Conservation (phyloP, 345 rosid genomes). For the Sisymbrium irio region DNA sequence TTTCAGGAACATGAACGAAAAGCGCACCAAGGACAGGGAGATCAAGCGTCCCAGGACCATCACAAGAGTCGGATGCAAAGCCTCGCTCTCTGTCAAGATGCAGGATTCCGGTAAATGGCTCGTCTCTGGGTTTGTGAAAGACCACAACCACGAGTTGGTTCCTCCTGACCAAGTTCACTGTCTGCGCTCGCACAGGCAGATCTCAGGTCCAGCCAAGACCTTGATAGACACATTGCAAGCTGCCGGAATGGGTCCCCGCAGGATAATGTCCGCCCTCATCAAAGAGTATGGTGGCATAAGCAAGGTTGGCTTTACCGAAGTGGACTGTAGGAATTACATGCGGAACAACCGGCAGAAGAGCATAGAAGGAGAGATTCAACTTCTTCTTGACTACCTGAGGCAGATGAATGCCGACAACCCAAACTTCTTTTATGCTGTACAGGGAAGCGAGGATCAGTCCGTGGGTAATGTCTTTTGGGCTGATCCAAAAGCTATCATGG, state of each 20-base stretch:
- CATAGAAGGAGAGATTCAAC: constrained; percentile 49
- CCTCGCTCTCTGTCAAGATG: constrained; percentile 55
- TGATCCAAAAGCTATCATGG: constrained; percentile 40
- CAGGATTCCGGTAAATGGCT: constrained; percentile 65
- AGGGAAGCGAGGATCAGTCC: constrained; percentile 44
- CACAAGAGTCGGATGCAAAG: constrained; percentile 62
- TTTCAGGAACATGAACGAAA: constrained; percentile 56
- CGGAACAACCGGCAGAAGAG: constrained; percentile 51
- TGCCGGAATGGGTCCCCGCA: constrained; percentile 63
- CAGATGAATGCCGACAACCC: constrained; percentile 47
- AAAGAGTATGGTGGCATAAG: constrained; percentile 63
- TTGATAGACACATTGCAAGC: constrained; percentile 63
- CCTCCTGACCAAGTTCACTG: constrained; percentile 63
- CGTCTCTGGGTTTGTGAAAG: constrained; percentile 51
- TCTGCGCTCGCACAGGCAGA: constrained; percentile 56
- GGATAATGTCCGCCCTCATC: constrained; percentile 56
- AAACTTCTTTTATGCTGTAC: constrained; percentile 40
- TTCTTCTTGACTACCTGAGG: constrained; percentile 51
- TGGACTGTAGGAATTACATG: constrained; percentile 61
- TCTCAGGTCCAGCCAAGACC: constrained; percentile 63
- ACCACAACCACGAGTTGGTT: constrained; percentile 57
- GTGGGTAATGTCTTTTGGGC: constrained; percentile 50
- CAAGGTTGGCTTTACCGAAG: constrained; percentile 58
- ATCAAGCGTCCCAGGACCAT: constrained; percentile 58
- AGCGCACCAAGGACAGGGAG: constrained; percentile 59